Conservation (phyloP, 164 flowering plant species). For the Echeveria elegans region DNA sequence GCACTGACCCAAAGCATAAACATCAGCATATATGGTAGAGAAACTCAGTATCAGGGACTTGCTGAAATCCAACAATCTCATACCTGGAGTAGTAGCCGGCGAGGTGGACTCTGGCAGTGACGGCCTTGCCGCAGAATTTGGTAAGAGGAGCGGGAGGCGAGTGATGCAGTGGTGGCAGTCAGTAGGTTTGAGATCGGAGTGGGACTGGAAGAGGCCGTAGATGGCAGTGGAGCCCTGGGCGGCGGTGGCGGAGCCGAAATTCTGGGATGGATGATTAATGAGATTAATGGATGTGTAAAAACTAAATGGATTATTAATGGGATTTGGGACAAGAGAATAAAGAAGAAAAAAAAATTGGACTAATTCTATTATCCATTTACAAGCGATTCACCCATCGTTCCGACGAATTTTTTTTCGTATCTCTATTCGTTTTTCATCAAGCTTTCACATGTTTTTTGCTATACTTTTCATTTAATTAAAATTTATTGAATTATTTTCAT, state of each 20-base stretch:
- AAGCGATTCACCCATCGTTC: no score
- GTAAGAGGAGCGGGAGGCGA: background rate
- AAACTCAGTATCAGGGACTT: background rate
- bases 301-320: no score
- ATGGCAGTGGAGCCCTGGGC: background rate
- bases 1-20: slow-evolving; percentile 37
- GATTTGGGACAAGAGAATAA: no score
- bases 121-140: background rate
- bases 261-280: no score
- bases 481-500: no score
- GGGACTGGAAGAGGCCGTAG: slow-evolving; percentile 3
- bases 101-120: slow-evolving; percentile 4
- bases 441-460: no score
- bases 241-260: background rate
- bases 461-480: no score
- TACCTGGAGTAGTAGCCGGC: slow-evolving; percentile 5
- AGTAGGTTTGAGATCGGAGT: background rate
- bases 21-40: slow-evolving; percentile 3
- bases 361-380: no score
- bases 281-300: no score
- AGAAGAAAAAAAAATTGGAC: no score
- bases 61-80: background rate
- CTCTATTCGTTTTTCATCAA: no score
- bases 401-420: no score
- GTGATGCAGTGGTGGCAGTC: slow-evolving; percentile 3